Base-by-base conservation (phyloP, 2,329 filamentous ascomycete genomes). In the Corynespora cassiicola region DNA sequence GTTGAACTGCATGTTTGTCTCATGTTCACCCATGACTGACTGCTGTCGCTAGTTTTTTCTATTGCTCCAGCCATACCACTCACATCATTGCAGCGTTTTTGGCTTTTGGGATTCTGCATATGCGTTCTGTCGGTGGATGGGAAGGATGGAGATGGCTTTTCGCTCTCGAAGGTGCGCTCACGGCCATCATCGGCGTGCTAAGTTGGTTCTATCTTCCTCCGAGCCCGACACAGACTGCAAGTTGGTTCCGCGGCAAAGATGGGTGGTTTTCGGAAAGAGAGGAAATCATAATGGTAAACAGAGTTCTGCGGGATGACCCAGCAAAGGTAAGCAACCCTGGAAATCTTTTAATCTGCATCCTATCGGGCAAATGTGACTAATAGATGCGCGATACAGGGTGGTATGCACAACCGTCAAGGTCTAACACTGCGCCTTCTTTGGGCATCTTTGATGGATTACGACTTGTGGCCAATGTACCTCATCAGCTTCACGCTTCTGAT, bases 191-290 rank as follows among this genome's bases (percentile, higher is more conserved):
- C 21, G 51, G 53, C 12, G 27, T 56, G n/a, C 12, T 44, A 3
- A 47, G 50, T 2, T 50, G 48, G 36, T 52, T 56, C 35, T 50
- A 62, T 12, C 59, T 69, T 37, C 65, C 65, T 2, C 50, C 66
- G 1, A 61, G 81, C 0, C 84, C 85, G 0, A 83, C 80, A 0
- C 34, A 47, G 17, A 39, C 43, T 10, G 32, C 31, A 9, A 29
- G 28, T 23, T 78, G 75, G 74, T 79, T 78, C 52, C 73, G 78
- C 6, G 39, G 39, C 11, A 37, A 23, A 3, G 76, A 77, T 31
- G 82, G 83, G 7, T 84, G 82, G 83, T 85, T 83, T 58, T 79
- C 69, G 0, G 81, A 85, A 53, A 73, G 73, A 3, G 80, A 87
- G 53, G 82, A 86, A 50, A 75, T 78, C 30, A 85, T 86, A 55